These are phyloP conservation scores for Penicilliopsis zonata DNA, from an alignment of 495 filamentous ascomycete genomes.

Conservation along the genomic window DNA sequence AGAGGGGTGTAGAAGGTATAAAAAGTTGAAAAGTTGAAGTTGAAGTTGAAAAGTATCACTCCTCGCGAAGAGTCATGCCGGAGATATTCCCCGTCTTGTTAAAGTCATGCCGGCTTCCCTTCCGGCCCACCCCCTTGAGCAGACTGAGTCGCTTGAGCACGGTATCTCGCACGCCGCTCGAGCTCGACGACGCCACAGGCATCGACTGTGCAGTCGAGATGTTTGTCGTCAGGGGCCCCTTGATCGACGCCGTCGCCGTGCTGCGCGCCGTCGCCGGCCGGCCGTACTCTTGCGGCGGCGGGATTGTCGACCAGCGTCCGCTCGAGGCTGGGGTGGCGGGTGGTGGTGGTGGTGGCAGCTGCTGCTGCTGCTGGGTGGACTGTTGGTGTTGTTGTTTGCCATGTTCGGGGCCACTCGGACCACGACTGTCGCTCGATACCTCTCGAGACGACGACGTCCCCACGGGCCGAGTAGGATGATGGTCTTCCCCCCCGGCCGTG, in stretches of 20 bases:
- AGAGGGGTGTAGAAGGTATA: not conserved
- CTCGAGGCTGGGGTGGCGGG: constrained; percentile 13
- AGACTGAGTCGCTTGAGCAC: constrained; percentile 36
- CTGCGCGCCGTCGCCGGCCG: constrained; percentile 25
- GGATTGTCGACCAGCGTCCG: constrained; percentile 29
- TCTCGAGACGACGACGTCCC: no score
- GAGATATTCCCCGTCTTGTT: constrained; percentile 8
- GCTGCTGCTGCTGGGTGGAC: constrained; percentile 5
- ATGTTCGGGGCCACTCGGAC: constrained; percentile 20
- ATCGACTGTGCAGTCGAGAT: constrained; percentile 4
- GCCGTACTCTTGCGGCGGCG: constrained; percentile 24
- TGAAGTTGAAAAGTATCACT: constrained; percentile 10
- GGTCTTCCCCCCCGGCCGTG: constrained; percentile 14
- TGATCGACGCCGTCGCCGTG: constrained; percentile 8
- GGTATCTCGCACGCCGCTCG: constrained; percentile 27
- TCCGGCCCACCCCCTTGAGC: constrained; percentile 32
- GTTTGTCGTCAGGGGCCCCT: constrained; percentile 4
- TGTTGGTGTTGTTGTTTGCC: constrained; percentile 7
- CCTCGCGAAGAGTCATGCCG: constrained; percentile 21
- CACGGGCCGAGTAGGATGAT: constrained; percentile 6
- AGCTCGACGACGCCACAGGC: constrained; percentile 1
- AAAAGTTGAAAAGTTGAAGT: constrained; percentile 2
- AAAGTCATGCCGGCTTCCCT: constrained; percentile 33
- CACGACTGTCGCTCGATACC: constrained; percentile 20
- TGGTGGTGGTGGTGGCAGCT: not conserved